Percentiles rank a stretch among this genome's conserved stretches.
phyloP scores from a whole-genome alignment of 139 green algal species.

The Astrephomene gubernaculifera region DNA sequence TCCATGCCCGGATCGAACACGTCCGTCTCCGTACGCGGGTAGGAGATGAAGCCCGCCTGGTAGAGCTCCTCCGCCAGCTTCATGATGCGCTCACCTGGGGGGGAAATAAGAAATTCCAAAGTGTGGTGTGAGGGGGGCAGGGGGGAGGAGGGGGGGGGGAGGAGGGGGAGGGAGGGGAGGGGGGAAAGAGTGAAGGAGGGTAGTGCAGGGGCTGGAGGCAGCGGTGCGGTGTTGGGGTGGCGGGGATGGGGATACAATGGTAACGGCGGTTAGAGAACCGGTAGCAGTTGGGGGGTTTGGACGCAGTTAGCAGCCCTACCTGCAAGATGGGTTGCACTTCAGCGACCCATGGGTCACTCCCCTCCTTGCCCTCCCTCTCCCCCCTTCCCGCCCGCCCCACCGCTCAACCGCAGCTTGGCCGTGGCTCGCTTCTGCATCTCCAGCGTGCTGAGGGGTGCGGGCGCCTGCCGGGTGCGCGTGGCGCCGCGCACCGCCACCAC shows the following conservation, averaged over 20 bases:
- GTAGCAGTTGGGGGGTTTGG: no score
- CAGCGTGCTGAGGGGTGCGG: conserved; percentile 92
- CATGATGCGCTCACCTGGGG: conserved; percentile 87
- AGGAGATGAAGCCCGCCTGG: conserved; percentile 95
- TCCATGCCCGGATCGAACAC: conserved; percentile 84
- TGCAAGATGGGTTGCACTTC: no score
- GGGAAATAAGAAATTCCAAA: no score
- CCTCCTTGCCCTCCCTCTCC: not conserved
- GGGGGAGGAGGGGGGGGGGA: not conserved
- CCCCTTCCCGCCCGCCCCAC: conserved; percentile 1
- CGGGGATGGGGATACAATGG: no score
- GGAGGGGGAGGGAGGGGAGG: not conserved
- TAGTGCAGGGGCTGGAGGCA: no score
- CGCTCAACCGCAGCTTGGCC: conserved; percentile 80
- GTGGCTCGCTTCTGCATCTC: conserved; percentile 96
- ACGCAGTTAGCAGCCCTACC: no score
- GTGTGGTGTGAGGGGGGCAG: no score
- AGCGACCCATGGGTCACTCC: no score
- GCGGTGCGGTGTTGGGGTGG: no score
- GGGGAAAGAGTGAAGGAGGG: no score
- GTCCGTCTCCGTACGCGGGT: conserved; percentile 97
- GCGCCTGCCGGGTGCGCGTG: conserved; percentile 51
- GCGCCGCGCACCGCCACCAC: conserved; percentile 55
- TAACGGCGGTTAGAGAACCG: no score
- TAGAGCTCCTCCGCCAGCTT: conserved; percentile 98